Evolutionary conservation across 2,329 filamentous ascomycete species (phyloP), one percentile per base, ranked within the genome.

Genomic region (Talaromyces funiculosus): DNA sequence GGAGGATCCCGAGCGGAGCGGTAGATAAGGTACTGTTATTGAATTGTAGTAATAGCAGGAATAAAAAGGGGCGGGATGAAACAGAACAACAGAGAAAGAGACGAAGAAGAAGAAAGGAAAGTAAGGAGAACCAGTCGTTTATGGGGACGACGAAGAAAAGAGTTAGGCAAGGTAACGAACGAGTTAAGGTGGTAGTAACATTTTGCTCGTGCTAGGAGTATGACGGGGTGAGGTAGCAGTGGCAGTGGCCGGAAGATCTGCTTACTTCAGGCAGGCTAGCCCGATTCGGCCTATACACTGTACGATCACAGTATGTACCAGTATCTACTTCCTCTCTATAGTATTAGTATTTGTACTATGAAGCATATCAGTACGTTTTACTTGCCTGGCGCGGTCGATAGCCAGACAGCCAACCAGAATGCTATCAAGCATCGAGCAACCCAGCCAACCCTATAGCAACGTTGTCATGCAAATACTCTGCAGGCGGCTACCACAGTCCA

Each of bases 141-240:
- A 51, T 51, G 47, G 45, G 45, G 45, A 49, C n/a, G 26, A 24
- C 26, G 3, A 8, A 51, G 47, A 51, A 51, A 51, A 20, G 47
- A 51, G 47, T 51, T 49, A 49, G 45, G 51, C 31, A 53, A 24
- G 51, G 51, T 54, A 54, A 54, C 51, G 35, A 54, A 54, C 51
- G 33, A 40, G 33, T 54, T 40, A 29, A 38, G 51, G 51, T 54
- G 33, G 51, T 54, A 54, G 51, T 54, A 40, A 54, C 51, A 54
- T 54, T 51, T 49, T 38, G 47, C 35, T 49, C 45, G 40, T 43
- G 45, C 24, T 53, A 38, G 26, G 42, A 58, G 60, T 61, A 61
- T 61, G 59, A 61, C 59, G 53, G 37, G 59, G 40, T 61, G 53
- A 61, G 59, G 59, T 61, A 61, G 59, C 59, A 61, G 20, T 43